These are phyloP conservation scores for Ustilago shanxiensis DNA, from an alignment of 1,284 basidiomycete species.

Conservation along the genomic window DNA sequence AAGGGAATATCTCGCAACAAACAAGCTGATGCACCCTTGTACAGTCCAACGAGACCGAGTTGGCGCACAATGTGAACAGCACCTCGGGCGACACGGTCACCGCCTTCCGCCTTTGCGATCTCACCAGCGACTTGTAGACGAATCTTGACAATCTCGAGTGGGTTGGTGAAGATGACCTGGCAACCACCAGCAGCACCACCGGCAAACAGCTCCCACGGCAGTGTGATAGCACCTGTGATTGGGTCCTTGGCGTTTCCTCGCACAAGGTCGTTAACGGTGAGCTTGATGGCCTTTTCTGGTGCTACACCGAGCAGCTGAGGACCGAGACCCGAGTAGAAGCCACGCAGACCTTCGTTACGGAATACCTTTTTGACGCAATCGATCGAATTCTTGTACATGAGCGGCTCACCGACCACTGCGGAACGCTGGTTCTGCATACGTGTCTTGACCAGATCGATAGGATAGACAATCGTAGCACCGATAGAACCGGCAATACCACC, in stretches of 20 bases:
- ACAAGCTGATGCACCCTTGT: slow-evolving; percentile 89
- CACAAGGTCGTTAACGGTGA: slow-evolving; percentile 92
- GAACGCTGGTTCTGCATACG: slow-evolving; percentile 90
- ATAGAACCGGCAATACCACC: slow-evolving; percentile 91
- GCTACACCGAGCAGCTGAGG: slow-evolving; percentile 97
- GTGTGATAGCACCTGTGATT: slow-evolving; percentile 89
- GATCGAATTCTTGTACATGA: slow-evolving; percentile 69
- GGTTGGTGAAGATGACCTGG: slow-evolving; percentile 97
- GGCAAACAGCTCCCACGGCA: slow-evolving; percentile 88
- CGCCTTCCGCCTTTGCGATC: slow-evolving; percentile 80
- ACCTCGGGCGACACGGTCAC: slow-evolving; percentile 82
- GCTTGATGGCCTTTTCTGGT: slow-evolving; percentile 96
- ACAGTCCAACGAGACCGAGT: slow-evolving; percentile 90
- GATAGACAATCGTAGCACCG: slow-evolving; percentile 92
- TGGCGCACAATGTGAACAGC: slow-evolving; percentile 93
- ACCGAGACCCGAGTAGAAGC: slow-evolving; percentile 95
- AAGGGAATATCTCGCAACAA: slow-evolving; percentile 92
- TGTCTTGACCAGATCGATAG: slow-evolving; percentile 88
- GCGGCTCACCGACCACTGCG: slow-evolving; percentile 66
- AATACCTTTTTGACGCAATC: slow-evolving; percentile 96
- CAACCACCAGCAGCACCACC: slow-evolving; percentile 95
- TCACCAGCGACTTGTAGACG: slow-evolving; percentile 96
- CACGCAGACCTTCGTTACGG: slow-evolving; percentile 88
- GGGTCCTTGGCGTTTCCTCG: slow-evolving; percentile 87
- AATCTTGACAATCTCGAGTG: slow-evolving; percentile 89